Base-by-base conservation (phyloP, 148 eudicot species). In the Fagopyrum homotropicum region DNA sequence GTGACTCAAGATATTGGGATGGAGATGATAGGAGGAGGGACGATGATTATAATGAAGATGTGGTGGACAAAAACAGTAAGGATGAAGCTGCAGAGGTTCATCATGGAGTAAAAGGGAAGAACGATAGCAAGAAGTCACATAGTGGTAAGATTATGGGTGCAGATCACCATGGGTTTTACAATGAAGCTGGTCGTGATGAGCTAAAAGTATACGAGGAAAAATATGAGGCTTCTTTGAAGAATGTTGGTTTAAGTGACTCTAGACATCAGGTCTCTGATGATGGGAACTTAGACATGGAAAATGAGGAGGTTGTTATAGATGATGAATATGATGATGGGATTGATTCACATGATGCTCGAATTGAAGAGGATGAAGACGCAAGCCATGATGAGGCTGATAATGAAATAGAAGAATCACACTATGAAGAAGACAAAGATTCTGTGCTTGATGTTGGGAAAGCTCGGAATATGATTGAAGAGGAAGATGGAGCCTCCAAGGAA, bases 1-100 rank as follows among this genome's bases (percentile, higher is more conserved):
- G 92, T 73, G 99, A 95, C 84, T 95, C 99, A 76, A 83, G 97
- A 72, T 82, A 95, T 79, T 95, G 99, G 99, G 99, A 95, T 81
- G 81, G 83, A 73, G 99, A 95, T 83, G 99, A 95, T 81, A 86
- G 99, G 85, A 90, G 96, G 81, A 90, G 99, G 82, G 99, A 90
- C 85, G 96, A 85, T n/a, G 99, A 92, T 79, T 92, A 95, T 69
- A 82, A 75, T 76, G 99, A 92, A 83, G 93, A 90, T 72, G 89
- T 78, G 57, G 54, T 80, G 73, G 79, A 83, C 77, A 85, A 82
- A 76, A 68, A 81, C 81, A 69, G 64, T 68, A 84, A 61, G 69
- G 82, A 81, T 81, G 83, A 64, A 73, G 73, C 89, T 72, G 75
- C 54, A 80, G 84, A 88, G 68, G 83, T 56, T 80, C 79, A 64